phyloP scores from a whole-genome alignment of 2,329 filamentous ascomycete genomes.

The Coniochaeta sp. region DNA sequence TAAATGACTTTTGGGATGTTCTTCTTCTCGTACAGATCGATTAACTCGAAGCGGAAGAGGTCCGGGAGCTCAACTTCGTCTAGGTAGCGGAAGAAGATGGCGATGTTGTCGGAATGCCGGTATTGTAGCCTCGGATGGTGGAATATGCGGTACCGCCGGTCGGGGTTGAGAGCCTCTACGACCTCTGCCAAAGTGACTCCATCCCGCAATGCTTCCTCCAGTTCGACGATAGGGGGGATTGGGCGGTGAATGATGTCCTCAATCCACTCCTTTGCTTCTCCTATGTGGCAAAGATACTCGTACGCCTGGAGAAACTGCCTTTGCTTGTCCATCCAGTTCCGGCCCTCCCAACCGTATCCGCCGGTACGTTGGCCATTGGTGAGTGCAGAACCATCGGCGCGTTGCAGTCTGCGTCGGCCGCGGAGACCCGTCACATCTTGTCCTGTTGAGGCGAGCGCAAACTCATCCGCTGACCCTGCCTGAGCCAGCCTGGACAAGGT shows the following conservation, averaged over 20 bases:
- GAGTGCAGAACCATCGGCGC: conserved; percentile 49
- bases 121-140: conserved; percentile 79
- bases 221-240: conserved; percentile 85
- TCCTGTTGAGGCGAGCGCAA: conserved; percentile 67
- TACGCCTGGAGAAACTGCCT: conserved; percentile 94
- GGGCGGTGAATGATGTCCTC: conserved; percentile 79
- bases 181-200: conserved; percentile 93
- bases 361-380: conserved; percentile 37
- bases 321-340: conserved; percentile 99
- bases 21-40: conserved; percentile 98
- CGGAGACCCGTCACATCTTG: conserved; percentile 85
- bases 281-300: conserved; percentile 97
- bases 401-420: conserved; percentile 75
- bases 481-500: conserved; percentile 80
- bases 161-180: conserved; percentile 79
- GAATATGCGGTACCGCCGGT: conserved; percentile 74
- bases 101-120: conserved; percentile 96
- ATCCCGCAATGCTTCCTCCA: conserved; percentile 87
- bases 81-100: conserved; percentile 88
- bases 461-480: conserved; percentile 68
- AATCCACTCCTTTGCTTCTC: conserved; percentile 98
- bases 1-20: conserved; percentile 99
- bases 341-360: conserved; percentile 67
- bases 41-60: conserved; percentile 92
- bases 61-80: conserved; percentile 90